Evolutionary conservation across 2,329 filamentous ascomycete genomes (phyloP).

Genomic region (Aspergillus awamori): DNA sequence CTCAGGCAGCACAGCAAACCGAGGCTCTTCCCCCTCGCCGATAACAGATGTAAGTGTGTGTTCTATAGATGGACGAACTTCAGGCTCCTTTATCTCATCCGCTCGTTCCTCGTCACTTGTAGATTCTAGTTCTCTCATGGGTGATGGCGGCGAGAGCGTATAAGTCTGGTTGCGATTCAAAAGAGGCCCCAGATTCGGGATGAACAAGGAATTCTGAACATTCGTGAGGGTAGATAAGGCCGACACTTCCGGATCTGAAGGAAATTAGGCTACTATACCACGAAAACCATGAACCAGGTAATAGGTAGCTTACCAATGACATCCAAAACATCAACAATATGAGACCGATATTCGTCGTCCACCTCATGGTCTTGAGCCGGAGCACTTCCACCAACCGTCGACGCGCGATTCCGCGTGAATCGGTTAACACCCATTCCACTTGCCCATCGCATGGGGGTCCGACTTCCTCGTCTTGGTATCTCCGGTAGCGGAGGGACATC

Average conservation of each 20-base stretch:
- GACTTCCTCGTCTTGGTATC: slow-evolving; percentile 21
- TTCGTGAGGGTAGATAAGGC: slow-evolving; percentile 84
- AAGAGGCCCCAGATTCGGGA: slow-evolving; percentile 75
- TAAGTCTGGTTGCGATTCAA: slow-evolving; percentile 81
- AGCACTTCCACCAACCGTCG: slow-evolving; percentile 30
- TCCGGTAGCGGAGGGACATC: slow-evolving; percentile 21
- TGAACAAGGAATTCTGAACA: slow-evolving; percentile 85
- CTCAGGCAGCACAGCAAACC: slow-evolving; percentile 79
- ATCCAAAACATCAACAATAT: slow-evolving; percentile 69
- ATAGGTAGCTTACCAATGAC: slow-evolving; percentile 61
- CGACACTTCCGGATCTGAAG: slow-evolving; percentile 76
- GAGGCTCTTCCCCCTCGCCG: slow-evolving; percentile 68
- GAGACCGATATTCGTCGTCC: slow-evolving; percentile 58
- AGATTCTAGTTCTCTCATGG: slow-evolving; percentile 32
- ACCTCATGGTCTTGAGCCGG: slow-evolving; percentile 17
- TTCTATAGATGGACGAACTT: slow-evolving; percentile 30
- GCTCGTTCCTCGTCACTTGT: slow-evolving; percentile 30
- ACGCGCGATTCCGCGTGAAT: slow-evolving; percentile 38
- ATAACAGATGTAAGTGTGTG: slow-evolving; percentile 69
- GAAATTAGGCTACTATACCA: background rate
- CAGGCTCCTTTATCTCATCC: slow-evolving; percentile 25
- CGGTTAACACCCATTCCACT: slow-evolving; percentile 36
- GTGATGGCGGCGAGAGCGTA: slow-evolving; percentile 59
- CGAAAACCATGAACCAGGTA: too few relatives aligned
- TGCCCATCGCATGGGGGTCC: slow-evolving; percentile 35